Evolutionary conservation across 257 asterid species (phyloP), one percentile per base, ranked within the genome.

Genomic region (Nemophila menziesii): DNA sequence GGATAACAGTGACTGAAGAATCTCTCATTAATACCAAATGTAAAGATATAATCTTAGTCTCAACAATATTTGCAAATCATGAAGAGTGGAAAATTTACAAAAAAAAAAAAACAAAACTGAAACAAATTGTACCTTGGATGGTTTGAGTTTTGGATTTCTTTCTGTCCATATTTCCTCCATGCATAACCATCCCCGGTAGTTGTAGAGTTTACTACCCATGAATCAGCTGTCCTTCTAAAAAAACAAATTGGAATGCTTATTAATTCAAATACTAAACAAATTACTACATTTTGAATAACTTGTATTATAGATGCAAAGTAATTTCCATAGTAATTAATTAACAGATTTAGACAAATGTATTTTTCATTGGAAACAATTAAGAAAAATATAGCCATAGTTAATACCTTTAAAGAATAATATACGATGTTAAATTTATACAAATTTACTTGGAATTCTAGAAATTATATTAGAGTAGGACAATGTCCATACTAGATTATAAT

Each of bases 111-210:
- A 5, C 14, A 7, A 41, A 41, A 22, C 13, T 41, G n/a, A 41
- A 41, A 18, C 9, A 18, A 12, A 19, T 12, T 8, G 11, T 70
- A 85, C 96, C 96, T 86, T 5, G 94, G 92, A 57, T 61, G 44
- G 0, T 56, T 23, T 5, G 83, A 62, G 48, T 66, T 62, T 37
- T 56, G 57, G 44, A 86, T 81, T 5, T 20, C 44, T 61, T 86
- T 86, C 57, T 86, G 96, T 20, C 96, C 96, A 62, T 86, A 86
- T 53, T 86, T 86, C 33, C 94, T 72, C 96, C 96, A 81, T n/a
- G 84, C 73, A 48, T 41, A 60, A 7, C 79, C 89, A 72, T 86
- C 96, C 56, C 66, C 75, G 15, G 29, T 49, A 0, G 75, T 66
- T 6, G 62, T 34, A 29, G 73, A 55, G 4, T 52, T 16, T 8